A percentile compares a stretch with the other conserved stretches of the same genome.
Evolutionary conservation across 768 basidiomycete species (phyloP).

Genomic region (Suillus luteus): DNA sequence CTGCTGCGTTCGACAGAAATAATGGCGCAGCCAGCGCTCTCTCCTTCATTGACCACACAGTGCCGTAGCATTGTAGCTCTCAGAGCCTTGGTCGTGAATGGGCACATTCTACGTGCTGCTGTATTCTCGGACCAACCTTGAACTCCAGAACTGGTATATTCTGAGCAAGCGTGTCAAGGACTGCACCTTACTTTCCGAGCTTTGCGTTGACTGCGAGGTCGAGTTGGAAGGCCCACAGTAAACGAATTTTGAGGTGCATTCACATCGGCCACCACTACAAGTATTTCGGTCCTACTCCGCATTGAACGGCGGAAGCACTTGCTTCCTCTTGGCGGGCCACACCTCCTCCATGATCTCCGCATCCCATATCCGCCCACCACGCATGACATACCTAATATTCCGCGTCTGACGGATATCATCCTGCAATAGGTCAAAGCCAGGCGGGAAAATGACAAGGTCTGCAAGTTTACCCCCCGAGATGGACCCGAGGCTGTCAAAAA

Average conservation of each 20-base stretch:
- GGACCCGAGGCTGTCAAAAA: conserved; percentile 62
- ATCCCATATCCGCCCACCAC: conserved; percentile 73
- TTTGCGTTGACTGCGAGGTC: background rate
- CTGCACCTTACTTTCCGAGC: background rate
- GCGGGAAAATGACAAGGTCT: conserved; percentile 68
- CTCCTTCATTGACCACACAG: background rate
- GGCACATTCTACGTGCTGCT: background rate
- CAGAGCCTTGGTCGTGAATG: no score
- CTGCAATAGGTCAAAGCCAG: conserved; percentile 56
- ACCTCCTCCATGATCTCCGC: conserved; percentile 67
- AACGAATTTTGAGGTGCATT: background rate
- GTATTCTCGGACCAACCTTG: no score
- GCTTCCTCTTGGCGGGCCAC: conserved; percentile 65
- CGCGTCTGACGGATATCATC: conserved; percentile 52
- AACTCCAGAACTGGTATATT: no score
- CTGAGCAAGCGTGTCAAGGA: background rate
- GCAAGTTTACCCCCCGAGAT: conserved; percentile 68
- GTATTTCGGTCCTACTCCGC: conserved; percentile 31
- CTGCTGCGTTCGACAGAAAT: conserved; percentile 12
- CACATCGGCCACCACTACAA: background rate
- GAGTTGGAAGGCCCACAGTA: background rate
- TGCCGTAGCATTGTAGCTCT: no score
- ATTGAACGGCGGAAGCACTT: conserved; percentile 61
- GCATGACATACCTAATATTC: conserved; percentile 55
- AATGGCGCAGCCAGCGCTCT: background rate